Evolutionary conservation across 2,329 filamentous ascomycete genomes (phyloP), one percentile per base, ranked within the genome.

Genomic region (Alternaria gaisen): DNA sequence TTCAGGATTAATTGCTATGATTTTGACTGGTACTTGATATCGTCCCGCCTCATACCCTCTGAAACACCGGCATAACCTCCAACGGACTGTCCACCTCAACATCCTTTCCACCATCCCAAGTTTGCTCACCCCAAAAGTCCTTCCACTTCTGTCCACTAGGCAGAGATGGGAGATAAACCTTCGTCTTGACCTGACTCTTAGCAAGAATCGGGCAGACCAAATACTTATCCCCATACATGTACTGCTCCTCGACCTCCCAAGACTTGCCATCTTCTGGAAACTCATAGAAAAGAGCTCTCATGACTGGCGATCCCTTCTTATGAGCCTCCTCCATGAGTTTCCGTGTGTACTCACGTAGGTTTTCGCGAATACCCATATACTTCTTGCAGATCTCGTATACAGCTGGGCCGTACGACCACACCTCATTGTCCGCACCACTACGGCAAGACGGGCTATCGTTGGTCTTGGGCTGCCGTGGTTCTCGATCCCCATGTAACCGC

Each of bases 401-500:
- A 28, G 86, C 82, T 7, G 84, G 81, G 0, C 88, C 88, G 67
- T 89, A 91, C 1, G 83, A 87, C 88, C 88, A 91, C 1, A 90
- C 84, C 72, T 91, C 88, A 65, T 90, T 89, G 0, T 80, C 74
- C 0, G 84, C 86, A 14, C 87, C 87, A 11, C 78, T 78, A 12
- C 73, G 67, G 58, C 78, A 80, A 5, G 72, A 73, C 1, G 77
- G 73, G 0, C 79, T 78, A 5, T 77, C 79, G 0, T 74, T 73
- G 4, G 72, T 76, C 72, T 84, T 65, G 57, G 81, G 72, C 75
- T 86, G 77, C 65, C 83, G 82, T 0, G 88, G 89, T 71, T 89
- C 87, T 0, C 88, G 83, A 69, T 90, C 86, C 6, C 89, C 89
- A 66, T 91, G 88, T 0, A 90, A 80, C 3, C 89, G 79, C 84